Evolutionary conservation across 208 protist species (phyloP), one percentile per base, ranked within the genome.

Genomic region (Acanthamoeba lenticulata): DNA sequence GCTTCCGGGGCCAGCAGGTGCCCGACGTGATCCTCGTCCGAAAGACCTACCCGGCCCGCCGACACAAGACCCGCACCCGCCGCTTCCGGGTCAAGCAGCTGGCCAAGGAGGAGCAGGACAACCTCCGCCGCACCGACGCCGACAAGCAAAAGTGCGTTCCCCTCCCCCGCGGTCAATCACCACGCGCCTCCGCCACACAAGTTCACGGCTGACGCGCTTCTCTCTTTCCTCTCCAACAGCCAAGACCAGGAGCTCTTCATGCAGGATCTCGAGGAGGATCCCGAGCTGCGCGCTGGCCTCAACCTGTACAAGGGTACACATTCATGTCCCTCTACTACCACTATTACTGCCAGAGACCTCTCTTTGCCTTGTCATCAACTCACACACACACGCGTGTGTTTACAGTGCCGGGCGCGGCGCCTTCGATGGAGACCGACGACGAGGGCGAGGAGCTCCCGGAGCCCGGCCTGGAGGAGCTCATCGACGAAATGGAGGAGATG

Each of bases 261-360:
- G 55, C 94, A 89, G 27, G 97, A 98, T 13, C 90, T 98, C 42
- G 98, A 98, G 92, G 97, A 97, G 69, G 97, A 98, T 81, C 60
- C 85, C 32, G 97, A 98, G 52, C 47, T 98, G 36, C 94, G 97
- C 57, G 2, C 89, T 0, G 88, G 92, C 40, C 94, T 98, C 83
- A 97, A 98, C 92, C 88, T 98, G 21, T 98, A 98, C 94, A 97
- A 97, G 55, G 90, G 90, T 94, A 65, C 24, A 29, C 27, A 13
- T 21, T 24, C 42, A 62, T 24, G 15, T 60, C 36, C 69, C 65
- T 38, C 36, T 9, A 34, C 9, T 38, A 3, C 4, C 9, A 11
- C 65, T 17, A 21, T 74, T 3, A 3, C 17, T 74, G 65, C 17
- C n/a, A n/a, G n/a, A n/a, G n/a, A n/a, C 27, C 17, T 74, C 4